Base-by-base conservation (phyloP, 345 rosid species). In the Lepidium africanum region DNA sequence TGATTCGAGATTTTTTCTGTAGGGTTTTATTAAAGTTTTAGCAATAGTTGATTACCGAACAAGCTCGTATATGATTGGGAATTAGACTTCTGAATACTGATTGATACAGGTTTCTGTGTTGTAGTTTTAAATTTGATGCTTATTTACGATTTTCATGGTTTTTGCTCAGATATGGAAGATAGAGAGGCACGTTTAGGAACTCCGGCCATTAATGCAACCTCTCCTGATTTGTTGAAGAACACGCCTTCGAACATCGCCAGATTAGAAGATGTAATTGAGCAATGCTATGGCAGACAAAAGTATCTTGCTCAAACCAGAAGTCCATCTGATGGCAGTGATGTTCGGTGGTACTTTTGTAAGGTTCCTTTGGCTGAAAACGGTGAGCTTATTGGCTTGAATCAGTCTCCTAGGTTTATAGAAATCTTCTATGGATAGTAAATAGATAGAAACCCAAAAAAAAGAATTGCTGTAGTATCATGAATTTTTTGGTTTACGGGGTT, bases 281-380 rank as follows among this genome's bases (percentile, higher is more conserved):
- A 87, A 35, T 82, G 84, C 48, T 42, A 67, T 52, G 99, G 87
- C n/a, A 81, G 97, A 13, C 93, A 75, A 68, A 94, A 94, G 86
- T 94, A 94, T 76, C 81, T 82, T 38, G 90, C 97, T 5, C 91
- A 81, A 56, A 94, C 99, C 2, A 46, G 60, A 56, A 94, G 99
- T 77, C 87, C 96, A 0, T 94, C 96, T 0, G 99, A 91, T 63
- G 97, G 97, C 2, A 80, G 85, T 59, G 96, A 94, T 65, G 96
- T 87, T 54, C 85, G 97, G 6, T 94, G 99, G 99, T 94, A 91
- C 78, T 94, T 86, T 46, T 91, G 88, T 58, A 84, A 89, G 78
- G 84, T 84, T 62, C 93, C 96, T 71, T 78, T 94, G 71, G 85
- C 85, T 64, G 87, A 78, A 21, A 77, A 83, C 21, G 99, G 99